Conservation (phyloP, 164 flowering plant species). For the Berberis thunbergii region DNA sequence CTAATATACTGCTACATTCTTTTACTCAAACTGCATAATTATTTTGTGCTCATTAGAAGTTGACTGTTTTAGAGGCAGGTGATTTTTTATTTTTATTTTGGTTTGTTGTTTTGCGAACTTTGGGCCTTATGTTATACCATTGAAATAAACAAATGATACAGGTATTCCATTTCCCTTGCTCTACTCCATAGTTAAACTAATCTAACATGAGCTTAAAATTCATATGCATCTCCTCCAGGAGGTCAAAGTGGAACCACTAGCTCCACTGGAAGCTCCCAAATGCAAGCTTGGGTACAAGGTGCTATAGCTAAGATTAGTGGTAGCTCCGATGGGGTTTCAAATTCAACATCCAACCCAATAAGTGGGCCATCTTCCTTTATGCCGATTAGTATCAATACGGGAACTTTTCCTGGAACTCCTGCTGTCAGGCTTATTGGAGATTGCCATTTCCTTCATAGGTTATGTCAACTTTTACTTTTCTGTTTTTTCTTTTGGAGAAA, state of each 20-base stretch:
- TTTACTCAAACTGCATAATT: no score
- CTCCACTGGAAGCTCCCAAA: conserved; percentile 86
- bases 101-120: no score
- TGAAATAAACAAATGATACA: no score
- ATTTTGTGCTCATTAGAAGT: no score
- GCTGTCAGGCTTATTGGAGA: conserved; percentile 99
- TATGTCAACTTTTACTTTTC: conserved; percentile 91
- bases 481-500: conserved; percentile 87
- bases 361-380: conserved; percentile 79
- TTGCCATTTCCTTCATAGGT: conserved; percentile 92
- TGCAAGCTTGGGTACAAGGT: conserved; percentile 99
- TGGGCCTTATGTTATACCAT: no score
- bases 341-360: conserved; percentile 68
- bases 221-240: conserved; percentile 26
- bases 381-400: conserved; percentile 98
- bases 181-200: not conserved
- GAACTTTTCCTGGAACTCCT: conserved; percentile 99
- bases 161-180: not conserved
- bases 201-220: not conserved
- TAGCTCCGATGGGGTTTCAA: conserved; percentile 72
- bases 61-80: no score
- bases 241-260: conserved; percentile 73
- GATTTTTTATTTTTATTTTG: no score
- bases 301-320: conserved; percentile 98
- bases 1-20: no score